Conservation (phyloP, 2,329 filamentous ascomycete genomes). For the Ustulina deusta region DNA sequence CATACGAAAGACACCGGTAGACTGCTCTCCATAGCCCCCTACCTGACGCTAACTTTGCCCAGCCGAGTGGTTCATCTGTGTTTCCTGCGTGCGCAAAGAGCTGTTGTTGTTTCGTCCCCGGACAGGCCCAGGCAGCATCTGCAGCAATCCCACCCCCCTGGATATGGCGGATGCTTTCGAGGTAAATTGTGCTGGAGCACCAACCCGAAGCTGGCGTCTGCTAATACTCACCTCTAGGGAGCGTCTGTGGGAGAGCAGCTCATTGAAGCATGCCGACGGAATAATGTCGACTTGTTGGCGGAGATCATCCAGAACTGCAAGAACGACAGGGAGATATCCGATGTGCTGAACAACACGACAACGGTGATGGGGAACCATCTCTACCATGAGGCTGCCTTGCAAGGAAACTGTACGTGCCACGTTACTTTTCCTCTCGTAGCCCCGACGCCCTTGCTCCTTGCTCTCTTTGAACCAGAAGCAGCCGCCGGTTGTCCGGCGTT, state of each 20-base stretch:
- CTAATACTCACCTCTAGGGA: slow-evolving; percentile 66
- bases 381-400: slow-evolving; percentile 87
- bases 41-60: background rate
- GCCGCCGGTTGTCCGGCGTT: background rate
- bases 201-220: background rate
- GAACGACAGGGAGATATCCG: slow-evolving; percentile 73
- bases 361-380: slow-evolving; percentile 90
- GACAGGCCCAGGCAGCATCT: background rate
- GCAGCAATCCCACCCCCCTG: background rate
- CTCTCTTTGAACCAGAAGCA: background rate
- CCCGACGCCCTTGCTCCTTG: background rate
- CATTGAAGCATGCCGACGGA: slow-evolving; percentile 91
- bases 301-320: slow-evolving; percentile 75
- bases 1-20: background rate
- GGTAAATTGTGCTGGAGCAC: slow-evolving; percentile 38
- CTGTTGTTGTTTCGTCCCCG: background rate
- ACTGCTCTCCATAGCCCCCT: background rate
- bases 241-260: slow-evolving; percentile 87
- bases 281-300: slow-evolving; percentile 87
- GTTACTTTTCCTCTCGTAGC: background rate
- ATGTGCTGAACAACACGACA: slow-evolving; percentile 85
- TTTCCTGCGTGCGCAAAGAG: slow-evolving; percentile 8
- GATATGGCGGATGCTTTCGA: slow-evolving; percentile 52
- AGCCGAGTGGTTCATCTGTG: background rate
- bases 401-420: slow-evolving; percentile 79